Conservation (phyloP, 768 basidiomycete genomes). For the Mycena filopes region DNA sequence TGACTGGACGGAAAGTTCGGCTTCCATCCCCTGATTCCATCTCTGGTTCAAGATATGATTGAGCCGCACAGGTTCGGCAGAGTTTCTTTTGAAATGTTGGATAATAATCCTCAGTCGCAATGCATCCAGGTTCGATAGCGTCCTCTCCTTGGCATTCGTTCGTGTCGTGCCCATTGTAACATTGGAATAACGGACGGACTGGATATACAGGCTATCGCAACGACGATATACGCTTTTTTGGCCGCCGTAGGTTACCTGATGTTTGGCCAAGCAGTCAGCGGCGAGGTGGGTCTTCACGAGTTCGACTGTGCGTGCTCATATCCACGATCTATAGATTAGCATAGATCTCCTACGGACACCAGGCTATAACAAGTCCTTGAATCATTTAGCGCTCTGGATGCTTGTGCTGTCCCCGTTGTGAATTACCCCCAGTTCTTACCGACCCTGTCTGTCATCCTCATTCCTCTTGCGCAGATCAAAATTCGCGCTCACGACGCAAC, state of each 20-base stretch:
- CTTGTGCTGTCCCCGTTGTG: conserved; percentile 83
- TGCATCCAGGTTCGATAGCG: conserved; percentile 79
- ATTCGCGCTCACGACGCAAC: conserved; percentile 85
- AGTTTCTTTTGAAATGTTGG: too few species aligned
- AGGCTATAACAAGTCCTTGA: conserved; percentile 78
- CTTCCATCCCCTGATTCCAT: conserved; percentile 93
- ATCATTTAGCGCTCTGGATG: conserved; percentile 84
- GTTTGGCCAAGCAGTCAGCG: conserved; percentile 85
- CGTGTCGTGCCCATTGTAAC: conserved; percentile 49
- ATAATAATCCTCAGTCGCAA: too few species aligned
- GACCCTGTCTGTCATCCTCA: not conserved
- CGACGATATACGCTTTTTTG: conserved; percentile 71
- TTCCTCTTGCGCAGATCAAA: conserved; percentile 67
- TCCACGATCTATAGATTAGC: conserved; percentile 67
- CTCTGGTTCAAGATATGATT: conserved; percentile 88
- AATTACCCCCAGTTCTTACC: conserved; percentile 42
- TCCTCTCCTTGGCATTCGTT: conserved; percentile 91
- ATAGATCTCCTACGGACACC: conserved; percentile 78
- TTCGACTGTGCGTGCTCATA: not conserved
- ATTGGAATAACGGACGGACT: not conserved
- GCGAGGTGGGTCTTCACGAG: conserved; percentile 65
- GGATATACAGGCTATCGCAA: conserved; percentile 62
- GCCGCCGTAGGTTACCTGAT: conserved; percentile 90
- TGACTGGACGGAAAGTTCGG: conserved; percentile 68
- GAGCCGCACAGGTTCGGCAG: conserved; percentile 85